A percentile compares a stretch with the other conserved stretches of the same genome.
These are phyloP conservation scores for Huntiella abstrusa DNA, from an alignment of 2,329 filamentous ascomycete species.

Conservation along the genomic window DNA sequence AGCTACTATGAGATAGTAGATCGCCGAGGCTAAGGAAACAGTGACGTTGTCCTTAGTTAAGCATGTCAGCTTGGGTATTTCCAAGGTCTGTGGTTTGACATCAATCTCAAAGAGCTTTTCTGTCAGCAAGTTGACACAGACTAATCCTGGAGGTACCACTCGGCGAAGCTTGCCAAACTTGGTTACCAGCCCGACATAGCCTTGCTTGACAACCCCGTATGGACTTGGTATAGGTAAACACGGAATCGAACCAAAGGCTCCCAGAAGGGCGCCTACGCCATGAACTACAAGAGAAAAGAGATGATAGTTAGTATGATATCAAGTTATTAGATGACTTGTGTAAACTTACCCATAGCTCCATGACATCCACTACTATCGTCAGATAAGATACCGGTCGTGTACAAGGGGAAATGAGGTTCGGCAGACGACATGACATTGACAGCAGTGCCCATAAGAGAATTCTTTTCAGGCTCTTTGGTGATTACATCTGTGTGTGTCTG, in stretches of 20 bases:
- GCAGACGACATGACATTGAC: too few relatives aligned
- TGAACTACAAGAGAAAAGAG: constrained; percentile 36
- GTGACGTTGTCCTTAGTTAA: constrained; percentile 99
- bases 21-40: constrained; percentile 81
- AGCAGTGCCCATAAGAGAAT: too few relatives aligned
- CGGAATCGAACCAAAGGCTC: constrained; percentile 67
- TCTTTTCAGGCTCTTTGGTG: too few relatives aligned
- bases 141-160: constrained; percentile 87
- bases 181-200: constrained; percentile 86
- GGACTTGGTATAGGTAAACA: constrained; percentile 89
- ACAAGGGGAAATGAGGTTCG: too few relatives aligned
- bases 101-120: constrained; percentile 83
- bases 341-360: too few relatives aligned
- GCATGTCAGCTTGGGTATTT: constrained; percentile 90
- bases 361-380: too few relatives aligned
- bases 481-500: too few relatives aligned
- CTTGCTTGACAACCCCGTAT: constrained; percentile 80
- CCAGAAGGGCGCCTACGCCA: constrained; percentile 52
- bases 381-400: too few relatives aligned
- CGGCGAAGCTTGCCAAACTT: constrained; percentile 92
- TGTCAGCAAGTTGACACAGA: constrained; percentile 91
- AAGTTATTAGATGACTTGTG: too few relatives aligned
- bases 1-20: constrained; percentile 94
- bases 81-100: constrained; percentile 97
- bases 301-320: neutral